These are phyloP conservation scores for Neurospora intermedia DNA, from an alignment of 495 filamentous ascomycete genomes.

Conservation along the genomic window DNA sequence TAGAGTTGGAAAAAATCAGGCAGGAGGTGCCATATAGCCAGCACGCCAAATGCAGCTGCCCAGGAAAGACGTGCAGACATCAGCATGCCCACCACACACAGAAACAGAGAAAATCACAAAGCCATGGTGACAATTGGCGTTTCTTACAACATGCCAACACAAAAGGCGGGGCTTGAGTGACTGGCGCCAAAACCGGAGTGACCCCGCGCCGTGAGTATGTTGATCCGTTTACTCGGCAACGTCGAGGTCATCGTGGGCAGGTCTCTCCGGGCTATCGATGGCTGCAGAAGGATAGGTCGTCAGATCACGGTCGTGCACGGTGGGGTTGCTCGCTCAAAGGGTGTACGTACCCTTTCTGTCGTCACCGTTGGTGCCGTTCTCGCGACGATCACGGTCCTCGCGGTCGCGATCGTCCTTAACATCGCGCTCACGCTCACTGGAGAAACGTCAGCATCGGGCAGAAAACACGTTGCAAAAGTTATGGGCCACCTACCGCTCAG, in stretches of 20 bases:
- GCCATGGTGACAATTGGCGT: background rate
- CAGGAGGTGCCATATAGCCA: background rate
- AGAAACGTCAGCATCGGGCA: background rate
- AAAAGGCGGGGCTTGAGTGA: background rate
- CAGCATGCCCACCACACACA: background rate
- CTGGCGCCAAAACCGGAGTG: background rate
- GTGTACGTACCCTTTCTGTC: conserved; percentile 73
- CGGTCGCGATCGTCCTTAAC: conserved; percentile 44
- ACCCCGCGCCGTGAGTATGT: conserved; percentile 1
- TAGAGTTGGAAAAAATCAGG: background rate
- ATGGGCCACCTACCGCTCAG: conserved; percentile 51
- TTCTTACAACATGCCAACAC: background rate
- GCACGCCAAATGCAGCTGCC: background rate
- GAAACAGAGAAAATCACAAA: background rate
- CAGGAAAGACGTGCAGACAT: background rate
- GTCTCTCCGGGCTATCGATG: conserved; percentile 61
- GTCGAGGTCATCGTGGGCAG: conserved; percentile 91
- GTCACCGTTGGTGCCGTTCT: conserved; percentile 63
- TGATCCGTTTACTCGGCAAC: conserved; percentile 65
- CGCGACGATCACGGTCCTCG: conserved; percentile 49
- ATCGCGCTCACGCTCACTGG: conserved; percentile 43
- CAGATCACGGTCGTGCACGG: conserved; percentile 4
- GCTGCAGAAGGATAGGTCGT: conserved; percentile 22
- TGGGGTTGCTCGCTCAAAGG: conserved; percentile 4
- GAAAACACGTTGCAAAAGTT: conserved; percentile 2